Evolutionary conservation across 257 asterid species (phyloP).

Genomic region (Nicotiana attenuata): DNA sequence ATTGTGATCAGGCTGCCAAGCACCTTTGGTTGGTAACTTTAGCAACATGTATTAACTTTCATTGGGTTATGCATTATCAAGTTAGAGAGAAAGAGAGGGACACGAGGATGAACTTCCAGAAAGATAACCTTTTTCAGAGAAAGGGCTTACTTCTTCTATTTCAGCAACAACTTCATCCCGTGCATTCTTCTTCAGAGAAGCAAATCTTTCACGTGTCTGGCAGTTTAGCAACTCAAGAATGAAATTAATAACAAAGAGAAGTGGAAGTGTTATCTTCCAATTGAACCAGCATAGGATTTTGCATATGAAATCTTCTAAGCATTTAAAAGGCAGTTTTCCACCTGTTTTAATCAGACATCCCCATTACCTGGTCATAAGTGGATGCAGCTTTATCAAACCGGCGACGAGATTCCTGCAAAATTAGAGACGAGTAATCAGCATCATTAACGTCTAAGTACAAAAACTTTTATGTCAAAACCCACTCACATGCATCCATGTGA

Average conservation of each 20-base stretch:
- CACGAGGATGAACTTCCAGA: constrained; percentile 6
- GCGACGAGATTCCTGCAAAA: constrained; percentile 86
- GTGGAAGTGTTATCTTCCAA: background rate
- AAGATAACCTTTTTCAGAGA: constrained; percentile 1
- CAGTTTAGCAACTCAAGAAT: constrained; percentile 4
- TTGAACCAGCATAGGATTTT: background rate
- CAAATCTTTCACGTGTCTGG: constrained; percentile 85
- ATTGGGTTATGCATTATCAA: background rate
- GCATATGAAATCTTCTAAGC: background rate
- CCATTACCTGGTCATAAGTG: constrained; percentile 79
- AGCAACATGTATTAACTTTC: background rate
- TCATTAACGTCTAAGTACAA: background rate
- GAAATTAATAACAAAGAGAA: background rate
- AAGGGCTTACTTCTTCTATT: constrained; percentile 69
- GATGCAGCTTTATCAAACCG: constrained; percentile 78
- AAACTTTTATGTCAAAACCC: background rate
- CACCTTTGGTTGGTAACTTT: background rate
- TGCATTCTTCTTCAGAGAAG: constrained; percentile 81
- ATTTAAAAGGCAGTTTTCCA: background rate
- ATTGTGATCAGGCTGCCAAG: background rate
- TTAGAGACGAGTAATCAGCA: background rate
- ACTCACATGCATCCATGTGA: background rate
- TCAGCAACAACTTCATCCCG: constrained; percentile 85
- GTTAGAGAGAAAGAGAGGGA: background rate
- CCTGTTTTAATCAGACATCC: constrained; percentile 12